These are phyloP conservation scores for Mortierella claussenii DNA, from an alignment of 192 early-diverging fungal species.

Conservation along the genomic window DNA sequence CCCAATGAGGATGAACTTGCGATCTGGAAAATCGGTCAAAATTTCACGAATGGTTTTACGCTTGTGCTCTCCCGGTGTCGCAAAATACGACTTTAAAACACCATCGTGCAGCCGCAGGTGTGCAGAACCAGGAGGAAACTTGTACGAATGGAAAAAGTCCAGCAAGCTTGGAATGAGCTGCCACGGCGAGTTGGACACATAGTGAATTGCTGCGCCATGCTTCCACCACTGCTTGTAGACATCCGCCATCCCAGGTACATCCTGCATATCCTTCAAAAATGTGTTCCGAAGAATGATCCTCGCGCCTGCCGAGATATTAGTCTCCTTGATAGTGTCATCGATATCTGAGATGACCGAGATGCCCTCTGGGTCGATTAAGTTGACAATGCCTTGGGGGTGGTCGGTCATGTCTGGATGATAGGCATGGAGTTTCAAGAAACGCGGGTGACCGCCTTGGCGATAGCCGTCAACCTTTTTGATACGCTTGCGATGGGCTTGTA, in stretches of 20 bases:
- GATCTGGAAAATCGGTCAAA: conserved; percentile 75
- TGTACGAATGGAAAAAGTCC: conserved; percentile 73
- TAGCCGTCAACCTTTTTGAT: conserved; percentile 4
- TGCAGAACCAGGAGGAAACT: conserved; percentile 85
- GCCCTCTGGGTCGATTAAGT: conserved; percentile 74
- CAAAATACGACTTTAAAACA: conserved; percentile 54
- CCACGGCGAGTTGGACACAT: conserved; percentile 92
- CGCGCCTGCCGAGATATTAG: conserved; percentile 62
- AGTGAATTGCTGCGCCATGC: conserved; percentile 78
- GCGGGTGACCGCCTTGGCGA: conserved; percentile 6
- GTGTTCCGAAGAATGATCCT: conserved; percentile 63
- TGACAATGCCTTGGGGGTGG: conserved; percentile 52
- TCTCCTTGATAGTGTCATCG: conserved; percentile 92
- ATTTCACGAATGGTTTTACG: conserved; percentile 18
- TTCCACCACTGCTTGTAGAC: conserved; percentile 72
- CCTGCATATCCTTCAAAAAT: conserved; percentile 73
- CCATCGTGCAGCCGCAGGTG: conserved; percentile 67
- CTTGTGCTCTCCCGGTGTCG: conserved; percentile 27
- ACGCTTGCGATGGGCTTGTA: conserved; percentile 48
- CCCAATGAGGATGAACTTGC: conserved; percentile 90
- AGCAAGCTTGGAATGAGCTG: conserved; percentile 83
- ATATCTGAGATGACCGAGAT: conserved; percentile 89
- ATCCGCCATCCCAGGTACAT: conserved; percentile 83
- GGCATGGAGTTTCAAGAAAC: conserved; percentile 26
- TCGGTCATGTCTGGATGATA: conserved; percentile 32